A percentile compares a stretch with the other conserved stretches of the same genome.
Conservation (phyloP, 192 early-diverging fungal species). For the Coemansia biformis region DNA sequence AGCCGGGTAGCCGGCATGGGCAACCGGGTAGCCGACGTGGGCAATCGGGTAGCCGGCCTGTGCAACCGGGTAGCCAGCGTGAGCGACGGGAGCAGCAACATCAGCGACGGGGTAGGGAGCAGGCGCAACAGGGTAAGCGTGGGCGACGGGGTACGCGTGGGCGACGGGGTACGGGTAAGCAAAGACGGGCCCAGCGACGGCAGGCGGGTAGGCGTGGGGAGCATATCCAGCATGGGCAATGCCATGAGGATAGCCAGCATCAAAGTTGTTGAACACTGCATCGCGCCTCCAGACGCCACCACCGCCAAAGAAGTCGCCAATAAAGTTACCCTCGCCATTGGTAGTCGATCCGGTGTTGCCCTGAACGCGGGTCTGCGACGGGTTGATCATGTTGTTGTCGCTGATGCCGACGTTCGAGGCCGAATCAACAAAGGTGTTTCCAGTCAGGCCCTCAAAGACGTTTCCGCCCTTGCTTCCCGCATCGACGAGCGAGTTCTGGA, state of each 20-base stretch:
- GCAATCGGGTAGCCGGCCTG: no score
- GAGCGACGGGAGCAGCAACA: no score
- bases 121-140: neutral
- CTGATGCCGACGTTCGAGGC: slow-evolving; percentile 18
- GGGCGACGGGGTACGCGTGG: slow-evolving; percentile 1
- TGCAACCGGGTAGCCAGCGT: no score
- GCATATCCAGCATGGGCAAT: neutral
- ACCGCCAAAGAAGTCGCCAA: slow-evolving; percentile 16
- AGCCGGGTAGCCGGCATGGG: neutral
- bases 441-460: slow-evolving; percentile 18
- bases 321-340: slow-evolving; percentile 21
- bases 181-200: slow-evolving; percentile 5
- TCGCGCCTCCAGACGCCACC: slow-evolving; percentile 13
- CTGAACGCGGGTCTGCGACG: slow-evolving; percentile 2
- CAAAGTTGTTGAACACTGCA: slow-evolving; percentile 18
- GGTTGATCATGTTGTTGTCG: slow-evolving; percentile 31
- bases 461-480: slow-evolving; percentile 26
- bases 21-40: no score
- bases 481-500: slow-evolving; percentile 27
- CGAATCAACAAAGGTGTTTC: slow-evolving; percentile 17
- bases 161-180: slow-evolving; percentile 1
- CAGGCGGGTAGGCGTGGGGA: neutral
- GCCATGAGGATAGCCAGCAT: no score
- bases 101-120: neutral
- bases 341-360: slow-evolving; percentile 20